Evolutionary conservation across 257 asterid species (phyloP), one percentile per base, ranked within the genome.

Genomic region (Apocynum venetum): DNA sequence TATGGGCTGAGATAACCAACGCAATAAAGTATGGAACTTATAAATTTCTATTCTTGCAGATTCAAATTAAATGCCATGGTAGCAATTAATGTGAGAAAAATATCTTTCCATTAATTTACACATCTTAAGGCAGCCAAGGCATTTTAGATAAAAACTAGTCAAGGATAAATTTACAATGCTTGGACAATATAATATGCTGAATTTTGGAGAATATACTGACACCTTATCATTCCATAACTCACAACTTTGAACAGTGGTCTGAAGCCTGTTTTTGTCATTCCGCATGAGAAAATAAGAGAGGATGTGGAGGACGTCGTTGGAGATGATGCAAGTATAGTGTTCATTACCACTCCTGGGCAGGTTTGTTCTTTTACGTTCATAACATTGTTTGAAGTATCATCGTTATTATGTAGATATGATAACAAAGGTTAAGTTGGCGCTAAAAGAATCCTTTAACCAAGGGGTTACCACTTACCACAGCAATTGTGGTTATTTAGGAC

Each of bases 261-360:
- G 53, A 89, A 83, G 60, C 93, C 96, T 9, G 81, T 93, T 9
- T 93, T 89, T 73, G 96, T 91, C 74, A 88, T 91, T 83, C 98
- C 98, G 69, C 98, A 91, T 57, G 97, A 93, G 88, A 91, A 82
- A 72, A 96, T 89, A 80, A 89, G 98, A 79, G 96, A 87, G 80
- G 82, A 87, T 55, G 91, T 91, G 4, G 92, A 90, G 83, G 87
- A 90, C 6, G 84, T 86, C 19, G 92, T 87, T 53, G 94, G 97
- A 68, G 89, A 87, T 8, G 93, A 87, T 84, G 89, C 97, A 79
- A 84, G 90, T 76, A 90, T 91, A 53, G 87, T 93, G 81, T 91
- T 93, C 89, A 90, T 93, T 52, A 93, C 97, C 77, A 91, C 97
- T 1, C 97, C 97, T 8, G 96, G 98, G 20, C 97, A 93, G 98